Percentiles rank a stretch among this genome's conserved stretches.
These are phyloP conservation scores for Ogataea corticis DNA, from an alignment of 805 yeast genomes.

Conservation along the genomic window DNA sequence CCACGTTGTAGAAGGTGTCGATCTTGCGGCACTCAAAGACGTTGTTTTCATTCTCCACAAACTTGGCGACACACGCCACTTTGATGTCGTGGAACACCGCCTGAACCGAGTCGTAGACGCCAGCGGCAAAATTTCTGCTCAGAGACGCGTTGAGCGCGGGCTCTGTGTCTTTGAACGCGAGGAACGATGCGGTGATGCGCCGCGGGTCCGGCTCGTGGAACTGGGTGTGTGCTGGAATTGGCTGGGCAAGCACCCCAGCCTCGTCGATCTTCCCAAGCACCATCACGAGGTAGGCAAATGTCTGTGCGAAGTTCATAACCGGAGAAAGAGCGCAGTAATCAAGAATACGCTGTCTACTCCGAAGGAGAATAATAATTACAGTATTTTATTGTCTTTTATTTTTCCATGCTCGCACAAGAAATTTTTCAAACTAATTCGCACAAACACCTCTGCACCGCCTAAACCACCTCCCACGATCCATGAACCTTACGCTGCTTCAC, in stretches of 20 bases:
- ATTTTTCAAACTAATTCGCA: no score
- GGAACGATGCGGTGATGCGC: constrained; percentile 44
- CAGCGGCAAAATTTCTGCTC: constrained; percentile 37
- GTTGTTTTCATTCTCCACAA: constrained; percentile 51
- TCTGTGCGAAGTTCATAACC: constrained; percentile 2
- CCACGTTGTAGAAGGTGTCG: constrained; percentile 62
- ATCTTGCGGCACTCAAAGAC: constrained; percentile 48
- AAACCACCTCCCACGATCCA: constrained; percentile 63
- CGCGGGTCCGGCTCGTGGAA: constrained; percentile 49
- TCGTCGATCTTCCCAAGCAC: constrained; percentile 28
- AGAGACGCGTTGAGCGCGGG: constrained; percentile 14
- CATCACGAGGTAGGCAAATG: constrained; percentile 24
- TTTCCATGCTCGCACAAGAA: no score
- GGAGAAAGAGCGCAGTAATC: no score
- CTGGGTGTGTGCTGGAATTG: constrained; percentile 40
- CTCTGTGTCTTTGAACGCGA: constrained; percentile 37
- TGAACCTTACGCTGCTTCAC: constrained; percentile 66
- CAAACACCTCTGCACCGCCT: no score
- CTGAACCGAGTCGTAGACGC: constrained; percentile 51
- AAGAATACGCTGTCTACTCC: no score
- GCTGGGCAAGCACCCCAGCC: constrained; percentile 13
- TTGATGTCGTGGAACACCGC: constrained; percentile 67
- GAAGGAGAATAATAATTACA: no score
- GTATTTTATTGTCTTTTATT: no score
- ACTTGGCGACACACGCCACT: constrained; percentile 49